Conservation (phyloP, 768 basidiomycete genomes). For the Mycena leptocephala region DNA sequence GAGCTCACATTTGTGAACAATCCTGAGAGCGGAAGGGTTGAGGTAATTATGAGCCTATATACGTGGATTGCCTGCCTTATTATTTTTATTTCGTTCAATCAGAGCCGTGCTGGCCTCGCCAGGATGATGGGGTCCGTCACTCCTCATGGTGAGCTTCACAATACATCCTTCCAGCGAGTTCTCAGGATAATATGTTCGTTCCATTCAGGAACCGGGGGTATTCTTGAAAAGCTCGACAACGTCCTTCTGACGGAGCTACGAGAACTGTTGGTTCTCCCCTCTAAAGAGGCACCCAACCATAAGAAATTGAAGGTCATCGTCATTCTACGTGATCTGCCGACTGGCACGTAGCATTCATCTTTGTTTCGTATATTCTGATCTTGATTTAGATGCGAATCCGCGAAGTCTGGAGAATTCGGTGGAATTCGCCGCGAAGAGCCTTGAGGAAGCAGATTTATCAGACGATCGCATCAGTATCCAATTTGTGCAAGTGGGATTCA, state of each 20-base stretch:
- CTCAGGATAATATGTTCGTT: background rate
- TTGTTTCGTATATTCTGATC: background rate
- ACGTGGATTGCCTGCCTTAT: background rate
- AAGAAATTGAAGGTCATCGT: background rate
- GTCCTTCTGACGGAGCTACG: background rate
- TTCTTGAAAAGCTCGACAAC: constrained; percentile 8
- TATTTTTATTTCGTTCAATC: background rate
- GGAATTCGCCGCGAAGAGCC: constrained; percentile 2
- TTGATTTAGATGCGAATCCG: background rate
- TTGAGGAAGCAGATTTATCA: background rate
- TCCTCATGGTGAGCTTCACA: background rate
- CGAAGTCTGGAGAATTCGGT: constrained; percentile 14
- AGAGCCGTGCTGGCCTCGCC: background rate
- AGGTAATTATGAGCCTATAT: background rate
- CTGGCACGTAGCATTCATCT: background rate
- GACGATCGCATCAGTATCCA: constrained; percentile 5
- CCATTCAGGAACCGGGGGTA: background rate
- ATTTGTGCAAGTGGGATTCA: constrained; percentile 9
- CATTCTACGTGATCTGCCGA: background rate
- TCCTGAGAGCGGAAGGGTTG: background rate
- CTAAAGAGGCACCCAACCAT: background rate
- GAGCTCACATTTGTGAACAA: too few relatives aligned
- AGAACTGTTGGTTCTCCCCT: constrained; percentile 2
- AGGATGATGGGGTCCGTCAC: background rate
- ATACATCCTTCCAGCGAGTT: background rate